Base-by-base conservation (phyloP, 2,329 filamentous ascomycete genomes). In the Ceratocystis eucalypticola region DNA sequence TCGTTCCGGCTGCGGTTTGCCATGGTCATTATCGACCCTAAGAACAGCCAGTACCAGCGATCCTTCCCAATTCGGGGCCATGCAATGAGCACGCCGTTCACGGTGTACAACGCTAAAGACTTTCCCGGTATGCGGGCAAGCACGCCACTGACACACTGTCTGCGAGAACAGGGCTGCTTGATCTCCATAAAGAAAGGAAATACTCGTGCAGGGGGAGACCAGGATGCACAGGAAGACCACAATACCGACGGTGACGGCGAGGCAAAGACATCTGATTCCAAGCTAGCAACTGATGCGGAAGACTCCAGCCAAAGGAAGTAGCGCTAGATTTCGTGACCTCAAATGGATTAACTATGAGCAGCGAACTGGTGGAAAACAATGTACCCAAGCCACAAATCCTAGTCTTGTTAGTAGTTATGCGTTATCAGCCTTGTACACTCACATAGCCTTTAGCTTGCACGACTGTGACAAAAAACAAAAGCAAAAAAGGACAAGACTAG, bases 101-200 rank as follows among this genome's bases (percentile, higher is more conserved):
- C 83, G 12, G 89, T 92, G 6, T 92, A 88, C 74, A 91, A 87
- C 55, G 89, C 89, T 55, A 94, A 93, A 73, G 89, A 93, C 72
- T 94, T 94, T 68, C 88, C 88, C 0, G 89, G 89, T 5, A 94
- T 94, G 89, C 80, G 86, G 67, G 85, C 88, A 1, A 91, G 88
- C 73, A 91, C 88, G 30, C 79, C 82, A 20, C 76, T 94, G 46
- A 89, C 89, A 1, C 88, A 88, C 73, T 80, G 82, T 41, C 77
- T 94, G 67, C 89, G 90, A 74, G 80, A 88, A 71, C 89, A 93
- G 75, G 89, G 89, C 3, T 89, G 89, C 71, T 85, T 91, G 62
- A 91, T 94, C 69, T 89, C 89, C 45, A 89, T 93, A 69, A 93
- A 93, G 77, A 94, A 93, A 73, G 89, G 89, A 15, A 91, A 89